Percentiles rank a stretch among this genome's conserved stretches.
Evolutionary conservation across 1,284 basidiomycete species (phyloP).

Genomic region (Papiliotrema fonsecae): DNA sequence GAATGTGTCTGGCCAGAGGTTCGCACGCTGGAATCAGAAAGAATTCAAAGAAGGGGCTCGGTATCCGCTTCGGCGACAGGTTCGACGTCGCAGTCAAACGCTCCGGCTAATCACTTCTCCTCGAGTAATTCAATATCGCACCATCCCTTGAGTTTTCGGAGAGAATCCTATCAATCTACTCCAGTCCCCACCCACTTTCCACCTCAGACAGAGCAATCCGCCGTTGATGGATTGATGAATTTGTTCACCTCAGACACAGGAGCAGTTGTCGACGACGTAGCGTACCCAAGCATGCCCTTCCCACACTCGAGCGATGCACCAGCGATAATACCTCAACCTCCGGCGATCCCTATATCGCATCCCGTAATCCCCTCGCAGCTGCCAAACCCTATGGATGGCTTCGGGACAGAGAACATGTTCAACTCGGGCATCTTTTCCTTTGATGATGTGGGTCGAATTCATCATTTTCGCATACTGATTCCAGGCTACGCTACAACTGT

Average conservation of each 20-base stretch:
- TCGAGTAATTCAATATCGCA: no score
- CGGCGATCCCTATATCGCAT: not conserved
- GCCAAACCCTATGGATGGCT: not conserved
- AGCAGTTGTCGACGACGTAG: not conserved
- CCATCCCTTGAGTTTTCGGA: no score
- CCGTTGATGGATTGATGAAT: slow-evolving; percentile 4
- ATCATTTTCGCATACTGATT: slow-evolving; percentile 1
- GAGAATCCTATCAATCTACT: no score
- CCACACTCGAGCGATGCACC: no score
- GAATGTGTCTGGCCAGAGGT: slow-evolving; percentile 23
- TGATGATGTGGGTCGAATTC: slow-evolving; percentile 21
- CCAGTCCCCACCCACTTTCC: not conserved
- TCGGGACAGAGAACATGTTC: slow-evolving; percentile 7
- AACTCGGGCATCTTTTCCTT: slow-evolving; percentile 14
- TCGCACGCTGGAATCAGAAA: no score
- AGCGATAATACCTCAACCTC: not conserved
- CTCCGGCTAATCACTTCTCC: no score
- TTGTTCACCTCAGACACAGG: not conserved
- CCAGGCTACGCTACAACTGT: slow-evolving; percentile 25
- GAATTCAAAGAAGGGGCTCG: no score
- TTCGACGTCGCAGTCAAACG: not conserved
- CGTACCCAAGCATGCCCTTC: not conserved
- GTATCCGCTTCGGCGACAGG: not conserved
- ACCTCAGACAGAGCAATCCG: slow-evolving; percentile 3
- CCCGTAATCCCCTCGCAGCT: not conserved